phyloP scores from a whole-genome alignment of 2,329 filamentous ascomycete genomes.

The Ceratocystis papillata region DNA sequence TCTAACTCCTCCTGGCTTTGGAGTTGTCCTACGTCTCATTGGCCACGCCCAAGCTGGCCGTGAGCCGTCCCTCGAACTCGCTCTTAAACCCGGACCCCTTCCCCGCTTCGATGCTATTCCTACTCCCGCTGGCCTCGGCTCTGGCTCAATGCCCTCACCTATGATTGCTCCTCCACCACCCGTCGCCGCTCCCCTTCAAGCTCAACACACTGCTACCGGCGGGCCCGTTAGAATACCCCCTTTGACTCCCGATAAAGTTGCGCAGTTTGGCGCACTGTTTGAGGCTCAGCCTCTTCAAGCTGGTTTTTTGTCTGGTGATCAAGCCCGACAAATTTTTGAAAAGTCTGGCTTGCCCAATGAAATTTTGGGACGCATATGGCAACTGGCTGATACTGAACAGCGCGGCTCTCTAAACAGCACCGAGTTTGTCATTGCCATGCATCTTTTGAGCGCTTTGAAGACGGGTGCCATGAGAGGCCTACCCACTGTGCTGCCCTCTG shows the following conservation, averaged over 20 bases:
- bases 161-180: constrained; percentile 36
- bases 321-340: constrained; percentile 90
- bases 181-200: constrained; percentile 38
- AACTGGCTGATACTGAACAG: constrained; percentile 85
- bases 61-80: constrained; percentile 69
- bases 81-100: constrained; percentile 74
- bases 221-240: constrained; percentile 73
- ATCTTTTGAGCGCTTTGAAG: constrained; percentile 85
- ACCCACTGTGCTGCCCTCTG: constrained; percentile 69
- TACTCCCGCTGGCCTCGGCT: constrained; percentile 20
- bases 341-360: constrained; percentile 84
- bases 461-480: constrained; percentile 67
- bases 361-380: constrained; percentile 89
- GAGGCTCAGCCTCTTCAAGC: constrained; percentile 73
- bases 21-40: constrained; percentile 84
- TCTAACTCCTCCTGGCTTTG: constrained; percentile 84
- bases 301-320: constrained; percentile 70
- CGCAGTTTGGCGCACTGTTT: constrained; percentile 81
- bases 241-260: constrained; percentile 75
- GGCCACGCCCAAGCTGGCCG: constrained; percentile 86
- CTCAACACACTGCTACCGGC: constrained; percentile 50
- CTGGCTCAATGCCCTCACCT: constrained; percentile 26
- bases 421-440: constrained; percentile 98
- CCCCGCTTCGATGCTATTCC: constrained; percentile 64
- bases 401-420: constrained; percentile 74